Conservation (phyloP, 495 filamentous ascomycete species). For the Trypethelium eluteriae region DNA sequence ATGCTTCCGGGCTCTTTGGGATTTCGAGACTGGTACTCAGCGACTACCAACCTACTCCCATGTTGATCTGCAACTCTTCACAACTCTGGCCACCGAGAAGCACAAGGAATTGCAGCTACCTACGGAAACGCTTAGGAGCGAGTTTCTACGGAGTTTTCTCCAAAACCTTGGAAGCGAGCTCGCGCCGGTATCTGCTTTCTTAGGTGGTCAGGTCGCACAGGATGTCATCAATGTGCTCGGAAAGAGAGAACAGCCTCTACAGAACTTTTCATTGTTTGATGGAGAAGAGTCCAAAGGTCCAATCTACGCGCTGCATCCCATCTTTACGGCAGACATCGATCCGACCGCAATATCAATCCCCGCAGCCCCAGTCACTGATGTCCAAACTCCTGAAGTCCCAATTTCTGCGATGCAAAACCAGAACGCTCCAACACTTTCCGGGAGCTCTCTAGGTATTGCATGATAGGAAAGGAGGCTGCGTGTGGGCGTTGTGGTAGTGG, state of each 20-base stretch:
- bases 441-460: not conserved
- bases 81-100: conserved; percentile 62
- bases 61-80: conserved; percentile 53
- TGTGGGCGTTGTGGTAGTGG: not conserved
- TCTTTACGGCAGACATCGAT: conserved; percentile 34
- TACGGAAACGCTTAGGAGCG: conserved; percentile 61
- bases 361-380: not conserved
- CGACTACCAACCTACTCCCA: conserved; percentile 46
- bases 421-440: too few species aligned
- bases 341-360: not conserved
- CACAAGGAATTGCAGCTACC: conserved; percentile 73
- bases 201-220: conserved; percentile 85
- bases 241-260: conserved; percentile 81
- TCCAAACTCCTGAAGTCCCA: not conserved
- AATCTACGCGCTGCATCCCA: conserved; percentile 74
- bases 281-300: conserved; percentile 68
- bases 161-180: conserved; percentile 76
- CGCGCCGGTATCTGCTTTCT: conserved; percentile 76
- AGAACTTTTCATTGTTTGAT: conserved; percentile 90
- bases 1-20: conserved; percentile 77
- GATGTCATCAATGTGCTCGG: conserved; percentile 96
- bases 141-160: conserved; percentile 73
- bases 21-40: conserved; percentile 52
- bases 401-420: not conserved
- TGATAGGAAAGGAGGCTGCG: not conserved